Evolutionary conservation across 2,329 filamentous ascomycete genomes (phyloP), one percentile per base, ranked within the genome.

Genomic region (Apiospora sp.): DNA sequence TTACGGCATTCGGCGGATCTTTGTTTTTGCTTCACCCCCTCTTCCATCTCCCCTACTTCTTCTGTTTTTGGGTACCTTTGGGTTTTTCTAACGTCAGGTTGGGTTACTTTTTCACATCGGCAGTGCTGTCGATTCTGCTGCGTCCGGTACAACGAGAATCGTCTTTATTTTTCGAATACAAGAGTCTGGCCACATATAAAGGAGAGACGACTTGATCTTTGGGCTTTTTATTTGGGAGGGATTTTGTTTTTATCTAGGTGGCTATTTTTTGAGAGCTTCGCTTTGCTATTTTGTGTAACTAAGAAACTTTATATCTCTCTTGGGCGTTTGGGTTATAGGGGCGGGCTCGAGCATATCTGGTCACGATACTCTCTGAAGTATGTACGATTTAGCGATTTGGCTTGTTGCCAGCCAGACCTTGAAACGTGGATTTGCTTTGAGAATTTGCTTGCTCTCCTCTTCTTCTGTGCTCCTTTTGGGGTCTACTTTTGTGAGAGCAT

Each of bases 141-240:
- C 34, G 58, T 64, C 58, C 58, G 58, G 58, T n/a, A 64, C 58
- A 64, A 37, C 58, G 58, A 64, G 58, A 41, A 41, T 64, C 58
- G 22, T 41, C 37, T 41, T n/a, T n/a, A 41, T 64, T 14, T 14
- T 41, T 14, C 37, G 41, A 64, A n/a, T 41, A 14, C 34, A 41
- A 64, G 58, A 64, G 58, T 64, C 58, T 61, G 58, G 58, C 34
- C 19, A 64, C 19, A 41, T 64, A 64, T 64, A 64, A 64, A 64
- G 58, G 19, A 22, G 54, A 24, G 34, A 64, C 34, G 19, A 24
- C 34, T 24, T 41, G 30, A 30, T 30, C 27, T 64, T 64, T 64
- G 34, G 22, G 27, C 27, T 30, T 30, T 30, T 30, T 30, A 30
- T 30, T 30, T 30, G 22, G 30, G 30, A 13, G 30, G 58, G 7